Percentiles rank a stretch among this genome's conserved stretches.
These are phyloP conservation scores for Candida chauliodis DNA, from an alignment of 805 yeast genomes.

Conservation along the genomic window DNA sequence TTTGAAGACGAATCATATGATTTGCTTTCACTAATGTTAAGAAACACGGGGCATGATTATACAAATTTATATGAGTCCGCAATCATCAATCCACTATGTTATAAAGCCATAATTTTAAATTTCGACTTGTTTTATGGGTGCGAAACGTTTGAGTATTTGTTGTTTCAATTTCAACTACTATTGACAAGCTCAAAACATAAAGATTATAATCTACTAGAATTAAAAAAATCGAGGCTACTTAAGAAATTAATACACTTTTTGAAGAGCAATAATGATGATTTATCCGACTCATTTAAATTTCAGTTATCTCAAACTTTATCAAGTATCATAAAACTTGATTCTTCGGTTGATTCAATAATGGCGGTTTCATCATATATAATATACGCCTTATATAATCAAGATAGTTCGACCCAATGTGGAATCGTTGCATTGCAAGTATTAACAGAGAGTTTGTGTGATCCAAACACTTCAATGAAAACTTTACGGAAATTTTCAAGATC, in stretches of 20 bases:
- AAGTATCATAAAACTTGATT: constrained; percentile 31
- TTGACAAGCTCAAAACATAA: constrained; percentile 50
- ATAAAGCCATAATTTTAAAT: constrained; percentile 47
- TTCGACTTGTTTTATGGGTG: constrained; percentile 64
- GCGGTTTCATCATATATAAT: constrained; percentile 46
- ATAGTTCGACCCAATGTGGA: constrained; percentile 36
- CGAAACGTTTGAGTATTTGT: constrained; percentile 49
- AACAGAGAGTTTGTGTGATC: constrained; percentile 40
- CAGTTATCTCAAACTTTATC: constrained; percentile 21
- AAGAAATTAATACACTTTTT: constrained; percentile 48
- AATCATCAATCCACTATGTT: constrained; percentile 53
- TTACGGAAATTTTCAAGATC: constrained; percentile 47
- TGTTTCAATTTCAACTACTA: constrained; percentile 58
- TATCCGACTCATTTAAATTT: constrained; percentile 10
- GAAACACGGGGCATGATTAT: constrained; percentile 54
- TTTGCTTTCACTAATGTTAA: constrained; percentile 46
- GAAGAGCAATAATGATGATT: constrained; percentile 26
- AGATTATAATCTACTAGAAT: constrained; percentile 48
- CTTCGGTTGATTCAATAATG: constrained; percentile 53
- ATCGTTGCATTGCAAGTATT: constrained; percentile 22
- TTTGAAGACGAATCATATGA: constrained; percentile 16
- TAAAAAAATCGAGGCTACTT: constrained; percentile 50
- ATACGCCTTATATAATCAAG: constrained; percentile 46
- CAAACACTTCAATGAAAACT: constrained; percentile 32
- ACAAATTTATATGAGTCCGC: constrained; percentile 52